Evolutionary conservation across 2,329 filamentous ascomycete species (phyloP), one percentile per base, ranked within the genome.

Genomic region (Allantophomopsis cytisporea): DNA sequence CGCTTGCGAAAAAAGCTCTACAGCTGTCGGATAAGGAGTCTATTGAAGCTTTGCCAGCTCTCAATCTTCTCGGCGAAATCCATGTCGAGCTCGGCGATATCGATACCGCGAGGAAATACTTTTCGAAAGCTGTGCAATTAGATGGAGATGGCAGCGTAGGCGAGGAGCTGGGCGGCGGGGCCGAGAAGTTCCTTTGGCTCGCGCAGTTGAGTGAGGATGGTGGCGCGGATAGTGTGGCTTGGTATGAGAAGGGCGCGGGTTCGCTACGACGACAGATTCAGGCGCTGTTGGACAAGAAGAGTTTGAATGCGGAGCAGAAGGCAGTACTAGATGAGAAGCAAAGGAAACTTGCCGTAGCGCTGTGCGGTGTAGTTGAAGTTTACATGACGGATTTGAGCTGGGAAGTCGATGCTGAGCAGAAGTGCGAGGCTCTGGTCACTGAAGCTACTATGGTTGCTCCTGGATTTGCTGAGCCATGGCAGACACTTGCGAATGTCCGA

Each of bases 331-430:
- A 79, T 20, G 83, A 87, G 59, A 84, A 85, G 66, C 81, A 81
- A 57, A 68, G 70, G 47, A 91, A 91, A 60, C 69, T 96, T 30
- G 85, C 87, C 2, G 86, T 86, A 50, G 85, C 88, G n/a, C 71
- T 98, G 30, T 98, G 93, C 60, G 86, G 84, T 20, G 85, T 96
- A 44, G 80, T 85, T 6, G 91, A 98, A 64, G 86, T 98, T 37
- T 98, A 95, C 67, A 98, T 98, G 91, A 98, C 91, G 10, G 91
- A 98, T 64, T 64, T 96, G 51, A 91, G 83, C 52, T 91, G 74
- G 85, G 88, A 95, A 61, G 76, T 79, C 39, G 87, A 95, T 54
- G 91, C 89, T 5, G 91, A 98, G 64, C 66, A 73, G 48, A 75
- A 80, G 49, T 98, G 93, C 65, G 89, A 98, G 61, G 66, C 75